Percentiles rank a stretch among this genome's conserved stretches.
phyloP scores from a whole-genome alignment of 495 filamentous ascomycete species.

The Tuber calosporum region DNA sequence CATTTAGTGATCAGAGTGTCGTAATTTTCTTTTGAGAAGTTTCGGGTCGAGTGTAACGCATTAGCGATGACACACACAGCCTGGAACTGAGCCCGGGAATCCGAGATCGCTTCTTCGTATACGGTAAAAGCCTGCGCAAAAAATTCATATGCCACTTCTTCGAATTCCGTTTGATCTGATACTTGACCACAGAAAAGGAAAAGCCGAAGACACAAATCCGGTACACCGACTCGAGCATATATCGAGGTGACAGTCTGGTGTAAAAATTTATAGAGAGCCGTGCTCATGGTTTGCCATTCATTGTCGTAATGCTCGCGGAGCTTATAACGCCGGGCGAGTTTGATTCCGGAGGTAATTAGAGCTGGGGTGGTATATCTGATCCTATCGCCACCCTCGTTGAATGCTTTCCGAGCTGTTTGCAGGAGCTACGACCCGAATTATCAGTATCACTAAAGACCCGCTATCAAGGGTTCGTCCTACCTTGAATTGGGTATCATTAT shows the following conservation, averaged over 20 bases:
- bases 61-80: constrained; percentile 91
- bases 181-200: constrained; percentile 89
- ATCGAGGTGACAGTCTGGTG: constrained; percentile 80
- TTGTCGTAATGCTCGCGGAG: constrained; percentile 87
- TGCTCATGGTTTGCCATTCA: constrained; percentile 85
- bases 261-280: constrained; percentile 88
- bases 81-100: constrained; percentile 94
- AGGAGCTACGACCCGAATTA: constrained; percentile 56
- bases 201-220: constrained; percentile 78
- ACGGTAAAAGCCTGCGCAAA: constrained; percentile 98
- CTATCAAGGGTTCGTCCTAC: constrained; percentile 40
- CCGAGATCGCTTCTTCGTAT: constrained; percentile 91
- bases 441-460: constrained; percentile 14
- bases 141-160: constrained; percentile 96
- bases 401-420: constrained; percentile 79
- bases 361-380: constrained; percentile 93
- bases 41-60: constrained; percentile 73
- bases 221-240: constrained; percentile 76
- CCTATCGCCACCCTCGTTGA: constrained; percentile 85
- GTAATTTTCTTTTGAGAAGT: constrained; percentile 93
- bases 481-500: constrained; percentile 92
- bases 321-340: constrained; percentile 84
- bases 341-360: constrained; percentile 80
- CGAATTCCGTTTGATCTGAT: constrained; percentile 83
- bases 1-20: constrained; percentile 97